Conservation (phyloP, 1,284 basidiomycete genomes). For the Golubevia sp. region DNA sequence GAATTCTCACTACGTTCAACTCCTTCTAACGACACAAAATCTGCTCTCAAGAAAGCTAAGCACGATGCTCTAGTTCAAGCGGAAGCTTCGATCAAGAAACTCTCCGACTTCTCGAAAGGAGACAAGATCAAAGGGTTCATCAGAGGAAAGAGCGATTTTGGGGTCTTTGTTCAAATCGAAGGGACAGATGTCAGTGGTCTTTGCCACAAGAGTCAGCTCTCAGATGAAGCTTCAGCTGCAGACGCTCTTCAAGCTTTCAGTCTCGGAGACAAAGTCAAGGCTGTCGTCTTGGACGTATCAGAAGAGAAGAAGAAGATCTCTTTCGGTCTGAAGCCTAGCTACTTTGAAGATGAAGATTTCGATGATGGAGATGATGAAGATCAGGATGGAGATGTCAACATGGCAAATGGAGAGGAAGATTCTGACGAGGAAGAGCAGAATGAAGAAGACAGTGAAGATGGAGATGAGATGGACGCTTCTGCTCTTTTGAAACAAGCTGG, state of each 20-base stretch:
- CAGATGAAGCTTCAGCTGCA: conserved; percentile 20
- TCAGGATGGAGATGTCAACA: conserved; percentile 62
- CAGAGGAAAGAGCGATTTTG: conserved; percentile 76
- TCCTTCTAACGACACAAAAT: conserved; percentile 63
- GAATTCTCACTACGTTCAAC: conserved; percentile 81
- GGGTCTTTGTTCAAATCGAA: conserved; percentile 86
- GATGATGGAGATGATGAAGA: conserved; percentile 58
- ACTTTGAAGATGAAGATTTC: conserved; percentile 68
- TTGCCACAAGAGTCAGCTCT: conserved; percentile 86
- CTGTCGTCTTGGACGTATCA: conserved; percentile 76
- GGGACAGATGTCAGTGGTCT: conserved; percentile 82
- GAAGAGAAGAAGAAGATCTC: conserved; percentile 77
- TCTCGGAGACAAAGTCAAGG: conserved; percentile 84
- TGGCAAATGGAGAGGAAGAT: neutral
- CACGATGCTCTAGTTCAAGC: conserved; percentile 68
- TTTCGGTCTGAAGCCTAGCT: conserved; percentile 86
- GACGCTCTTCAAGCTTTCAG: conserved; percentile 81
- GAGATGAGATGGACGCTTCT: too few relatives aligned
- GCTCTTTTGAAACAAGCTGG: too few relatives aligned
- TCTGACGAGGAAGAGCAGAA: conserved; percentile 27
- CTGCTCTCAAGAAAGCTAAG: conserved; percentile 66
- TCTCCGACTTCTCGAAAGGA: conserved; percentile 49
- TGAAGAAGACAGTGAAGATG: conserved; percentile 16
- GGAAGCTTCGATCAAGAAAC: conserved; percentile 6
- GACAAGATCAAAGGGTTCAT: conserved; percentile 61